Evolutionary conservation across 352 stramenopile species (phyloP).

Genomic region (Pythium utonaiense): DNA sequence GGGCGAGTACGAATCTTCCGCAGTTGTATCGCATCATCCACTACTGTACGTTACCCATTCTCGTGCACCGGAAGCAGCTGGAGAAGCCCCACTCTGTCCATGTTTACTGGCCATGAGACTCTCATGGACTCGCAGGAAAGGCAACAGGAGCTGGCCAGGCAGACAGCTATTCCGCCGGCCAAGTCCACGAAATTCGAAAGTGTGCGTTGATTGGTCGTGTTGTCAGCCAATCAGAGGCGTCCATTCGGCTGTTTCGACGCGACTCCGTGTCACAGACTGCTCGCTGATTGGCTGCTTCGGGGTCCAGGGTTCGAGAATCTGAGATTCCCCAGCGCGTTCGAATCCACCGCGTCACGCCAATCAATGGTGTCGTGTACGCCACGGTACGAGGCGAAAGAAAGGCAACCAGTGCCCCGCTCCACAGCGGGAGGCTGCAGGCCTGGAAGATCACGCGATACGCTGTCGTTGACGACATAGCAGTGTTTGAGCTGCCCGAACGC

Average conservation of each 20-base stretch:
- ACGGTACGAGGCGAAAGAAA: background rate
- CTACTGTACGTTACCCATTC: too few relatives aligned
- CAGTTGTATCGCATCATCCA: too few relatives aligned
- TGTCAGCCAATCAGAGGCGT: conserved; percentile 14
- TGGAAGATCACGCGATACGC: background rate
- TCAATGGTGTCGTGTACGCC: background rate
- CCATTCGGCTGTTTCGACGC: background rate
- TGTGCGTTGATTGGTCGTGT: conserved; percentile 1
- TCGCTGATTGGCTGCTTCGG: conserved; percentile 9
- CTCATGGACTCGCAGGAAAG: too few relatives aligned
- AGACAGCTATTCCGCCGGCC: background rate
- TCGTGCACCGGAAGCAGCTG: too few relatives aligned
- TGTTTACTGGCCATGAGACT: too few relatives aligned
- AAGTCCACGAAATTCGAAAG: conserved; percentile 12
- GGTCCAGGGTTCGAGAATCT: background rate
- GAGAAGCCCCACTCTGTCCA: too few relatives aligned
- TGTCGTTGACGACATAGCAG: too few relatives aligned
- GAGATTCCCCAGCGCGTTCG: conserved; percentile 3
- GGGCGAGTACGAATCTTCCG: too few relatives aligned
- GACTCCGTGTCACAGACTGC: background rate
- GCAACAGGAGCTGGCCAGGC: background rate
- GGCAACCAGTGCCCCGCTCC: background rate
- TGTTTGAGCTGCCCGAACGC: background rate
- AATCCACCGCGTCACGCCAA: conserved; percentile 1
- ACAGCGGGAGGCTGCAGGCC: too few relatives aligned